Conservation (phyloP, 352 stramenopile species). For the Albugo laibachii region DNA sequence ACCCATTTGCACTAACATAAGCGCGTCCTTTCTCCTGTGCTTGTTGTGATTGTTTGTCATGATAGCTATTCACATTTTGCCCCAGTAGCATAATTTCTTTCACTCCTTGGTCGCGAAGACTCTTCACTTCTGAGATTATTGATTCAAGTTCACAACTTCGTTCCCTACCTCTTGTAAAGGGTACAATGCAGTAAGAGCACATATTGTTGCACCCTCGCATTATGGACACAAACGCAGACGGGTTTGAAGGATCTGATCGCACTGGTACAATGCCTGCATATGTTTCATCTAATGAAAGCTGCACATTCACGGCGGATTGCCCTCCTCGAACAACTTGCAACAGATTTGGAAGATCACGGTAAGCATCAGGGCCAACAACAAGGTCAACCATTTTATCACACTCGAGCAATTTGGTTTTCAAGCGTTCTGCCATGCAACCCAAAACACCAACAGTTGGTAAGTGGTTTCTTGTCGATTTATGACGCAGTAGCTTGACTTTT, state of each 20-base stretch:
- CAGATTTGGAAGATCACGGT: conserved; percentile 93
- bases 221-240: conserved; percentile 94
- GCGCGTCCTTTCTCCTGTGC: conserved; percentile 37
- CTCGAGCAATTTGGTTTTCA: conserved; percentile 93
- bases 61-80: conserved; percentile 99
- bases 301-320: conserved; percentile 83
- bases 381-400: conserved; percentile 92
- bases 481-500: conserved; percentile 35
- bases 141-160: conserved; percentile 77
- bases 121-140: conserved; percentile 89
- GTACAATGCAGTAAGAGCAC: conserved; percentile 99
- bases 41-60: conserved; percentile 80
- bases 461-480: conserved; percentile 9
- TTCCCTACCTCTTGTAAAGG: conserved; percentile 96
- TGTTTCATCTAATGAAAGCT: conserved; percentile 94
- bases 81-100: conserved; percentile 98
- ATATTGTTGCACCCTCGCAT: conserved; percentile 99
- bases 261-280: conserved; percentile 96
- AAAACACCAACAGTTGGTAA: conserved; percentile 87
- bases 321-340: conserved; percentile 70
- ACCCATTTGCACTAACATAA: conserved; percentile 81
- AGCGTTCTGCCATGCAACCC: conserved; percentile 98
- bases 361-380: conserved; percentile 96
- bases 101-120: conserved; percentile 78
- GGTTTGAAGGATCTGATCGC: conserved; percentile 54